phyloP scores from a whole-genome alignment of 2,329 filamentous ascomycete species.

The Orbilia ellipsospora region DNA sequence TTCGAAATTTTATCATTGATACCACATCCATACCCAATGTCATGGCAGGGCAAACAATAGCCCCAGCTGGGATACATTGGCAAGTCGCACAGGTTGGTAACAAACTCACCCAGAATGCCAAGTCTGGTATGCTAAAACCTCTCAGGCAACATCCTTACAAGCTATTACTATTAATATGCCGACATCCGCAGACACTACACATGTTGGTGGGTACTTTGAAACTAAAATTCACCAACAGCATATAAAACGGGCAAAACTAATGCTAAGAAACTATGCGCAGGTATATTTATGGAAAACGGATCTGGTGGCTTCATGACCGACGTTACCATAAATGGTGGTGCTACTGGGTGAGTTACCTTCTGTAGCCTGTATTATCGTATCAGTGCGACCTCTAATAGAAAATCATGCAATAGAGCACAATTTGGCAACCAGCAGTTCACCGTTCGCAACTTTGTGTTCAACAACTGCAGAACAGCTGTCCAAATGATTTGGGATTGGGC shows the following conservation, averaged over 20 bases:
- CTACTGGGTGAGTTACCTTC: conserved; percentile 67
- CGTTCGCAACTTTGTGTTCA: conserved; percentile 82
- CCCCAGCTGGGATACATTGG: conserved; percentile 71
- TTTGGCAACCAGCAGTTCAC: conserved; percentile 78
- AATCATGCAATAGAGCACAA: conserved; percentile 56
- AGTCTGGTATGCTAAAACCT: no score
- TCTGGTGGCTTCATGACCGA: conserved; percentile 84
- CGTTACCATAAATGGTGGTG: conserved; percentile 83
- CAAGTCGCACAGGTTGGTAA: conserved; percentile 70
- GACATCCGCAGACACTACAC: conserved; percentile 58
- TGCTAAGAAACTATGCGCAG: no score
- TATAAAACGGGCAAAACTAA: no score
- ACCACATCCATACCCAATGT: conserved; percentile 72
- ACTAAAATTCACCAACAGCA: no score
- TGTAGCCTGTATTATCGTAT: neutral
- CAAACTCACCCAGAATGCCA: neutral
- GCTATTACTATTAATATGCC: conserved; percentile 68
- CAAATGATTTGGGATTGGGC: conserved; percentile 77
- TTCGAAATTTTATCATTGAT: conserved; percentile 85
- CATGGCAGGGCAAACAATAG: conserved; percentile 12
- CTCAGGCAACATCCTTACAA: conserved; percentile 66
- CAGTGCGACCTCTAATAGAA: neutral
- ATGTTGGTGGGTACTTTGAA: conserved; percentile 58
- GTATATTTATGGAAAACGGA: conserved; percentile 72
- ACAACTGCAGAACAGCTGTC: conserved; percentile 81